Evolutionary conservation across 1,284 basidiomycete species (phyloP).

Genomic region (Trichosporon coremiiforme): DNA sequence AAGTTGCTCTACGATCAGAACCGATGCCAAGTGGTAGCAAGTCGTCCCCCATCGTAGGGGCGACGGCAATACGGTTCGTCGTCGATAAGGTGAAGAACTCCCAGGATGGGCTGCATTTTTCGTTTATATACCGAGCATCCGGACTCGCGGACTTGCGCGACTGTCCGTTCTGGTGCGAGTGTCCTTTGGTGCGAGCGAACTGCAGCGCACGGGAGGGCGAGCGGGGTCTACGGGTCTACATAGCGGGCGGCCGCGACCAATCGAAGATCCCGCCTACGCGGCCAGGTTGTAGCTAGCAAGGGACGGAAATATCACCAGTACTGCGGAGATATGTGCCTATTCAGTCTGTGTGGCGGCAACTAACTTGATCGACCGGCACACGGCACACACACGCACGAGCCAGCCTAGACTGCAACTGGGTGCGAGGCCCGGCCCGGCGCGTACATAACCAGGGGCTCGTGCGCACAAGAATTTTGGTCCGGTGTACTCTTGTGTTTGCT

Average conservation of each 20-base stretch:
- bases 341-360: background rate
- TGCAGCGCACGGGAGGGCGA: background rate
- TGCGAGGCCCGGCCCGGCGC: background rate
- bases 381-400: too few species aligned
- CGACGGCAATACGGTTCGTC: slow-evolving; percentile 22
- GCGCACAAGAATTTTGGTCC: background rate
- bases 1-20: slow-evolving; percentile 29
- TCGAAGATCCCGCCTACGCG: background rate
- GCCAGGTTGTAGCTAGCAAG: too few species aligned
- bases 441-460: background rate
- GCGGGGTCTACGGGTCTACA: background rate
- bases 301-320: slow-evolving; percentile 1
- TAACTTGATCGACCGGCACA: slow-evolving; percentile 1
- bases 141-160: background rate
- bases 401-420: background rate
- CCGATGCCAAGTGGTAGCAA: slow-evolving; percentile 19
- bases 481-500: background rate
- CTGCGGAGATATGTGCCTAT: background rate
- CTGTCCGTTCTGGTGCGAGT: background rate
- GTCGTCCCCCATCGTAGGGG: slow-evolving; percentile 15
- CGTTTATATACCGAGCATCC: background rate
- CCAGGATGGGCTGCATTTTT: background rate
- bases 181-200: background rate
- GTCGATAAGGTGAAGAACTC: slow-evolving; percentile 19
- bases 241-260: background rate